Evolutionary conservation across 2,329 filamentous ascomycete genomes (phyloP).

Genomic region (Taxawa tesnikishii): DNA sequence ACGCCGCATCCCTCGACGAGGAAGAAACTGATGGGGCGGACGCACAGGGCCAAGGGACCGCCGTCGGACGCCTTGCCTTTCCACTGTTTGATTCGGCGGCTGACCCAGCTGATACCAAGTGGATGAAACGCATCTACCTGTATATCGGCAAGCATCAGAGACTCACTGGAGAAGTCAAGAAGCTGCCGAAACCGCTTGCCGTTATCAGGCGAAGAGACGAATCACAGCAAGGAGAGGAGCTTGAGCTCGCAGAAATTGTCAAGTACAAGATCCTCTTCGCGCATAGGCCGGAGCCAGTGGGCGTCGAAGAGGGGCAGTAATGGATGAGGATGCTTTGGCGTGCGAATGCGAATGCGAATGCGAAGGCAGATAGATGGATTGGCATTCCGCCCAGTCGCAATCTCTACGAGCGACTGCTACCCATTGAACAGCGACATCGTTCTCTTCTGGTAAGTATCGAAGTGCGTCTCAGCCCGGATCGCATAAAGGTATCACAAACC

Average conservation of each 20-base stretch:
- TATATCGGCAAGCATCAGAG: slow-evolving; percentile 84
- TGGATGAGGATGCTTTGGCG: too few species aligned
- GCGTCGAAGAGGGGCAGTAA: slow-evolving; percentile 14
- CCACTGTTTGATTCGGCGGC: slow-evolving; percentile 54
- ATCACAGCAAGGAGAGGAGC: slow-evolving; percentile 32
- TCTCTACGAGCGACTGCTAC: too few species aligned
- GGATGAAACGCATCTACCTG: slow-evolving; percentile 85
- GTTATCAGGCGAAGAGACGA: slow-evolving; percentile 51
- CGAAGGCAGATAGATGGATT: too few species aligned
- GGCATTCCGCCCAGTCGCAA: too few species aligned
- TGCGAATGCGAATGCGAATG: too few species aligned
- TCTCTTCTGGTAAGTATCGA: too few species aligned
- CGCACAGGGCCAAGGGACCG: slow-evolving; percentile 22
- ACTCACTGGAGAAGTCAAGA: slow-evolving; percentile 82
- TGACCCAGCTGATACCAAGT: slow-evolving; percentile 40
- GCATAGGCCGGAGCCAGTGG: slow-evolving; percentile 71
- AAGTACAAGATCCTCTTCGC: slow-evolving; percentile 81
- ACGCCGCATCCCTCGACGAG: slow-evolving; percentile 21
- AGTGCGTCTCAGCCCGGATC: too few species aligned
- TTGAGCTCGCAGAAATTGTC: slow-evolving; percentile 81
- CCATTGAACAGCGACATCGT: too few species aligned
- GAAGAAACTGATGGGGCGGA: slow-evolving; percentile 7
- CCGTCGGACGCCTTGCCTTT: slow-evolving; percentile 65
- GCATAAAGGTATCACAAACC: too few species aligned
- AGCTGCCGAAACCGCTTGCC: slow-evolving; percentile 64